Evolutionary conservation across 768 basidiomycete species (phyloP).

Genomic region (Naganishia kalamii): DNA sequence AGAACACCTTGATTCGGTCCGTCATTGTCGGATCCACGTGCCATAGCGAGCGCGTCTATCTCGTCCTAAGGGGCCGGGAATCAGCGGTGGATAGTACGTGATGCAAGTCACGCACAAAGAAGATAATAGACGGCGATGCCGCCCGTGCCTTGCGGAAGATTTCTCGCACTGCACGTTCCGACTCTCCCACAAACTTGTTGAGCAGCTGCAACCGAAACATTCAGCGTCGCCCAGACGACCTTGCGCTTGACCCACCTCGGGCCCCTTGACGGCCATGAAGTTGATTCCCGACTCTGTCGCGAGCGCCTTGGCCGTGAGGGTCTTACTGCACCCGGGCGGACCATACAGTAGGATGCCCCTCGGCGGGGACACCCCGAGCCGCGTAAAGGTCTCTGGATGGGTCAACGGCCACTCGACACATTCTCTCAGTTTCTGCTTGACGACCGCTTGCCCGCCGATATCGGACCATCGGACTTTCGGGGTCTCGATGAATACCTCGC

Average conservation of each 20-base stretch:
- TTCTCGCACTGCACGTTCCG: constrained; percentile 87
- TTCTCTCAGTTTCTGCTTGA: constrained; percentile 81
- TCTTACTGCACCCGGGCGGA: constrained; percentile 96
- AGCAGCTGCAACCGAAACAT: constrained; percentile 57
- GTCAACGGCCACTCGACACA: constrained; percentile 91
- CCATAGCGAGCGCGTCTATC: constrained; percentile 84
- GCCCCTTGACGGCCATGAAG: constrained; percentile 93
- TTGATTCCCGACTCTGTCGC: constrained; percentile 91
- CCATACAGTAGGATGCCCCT: constrained; percentile 88
- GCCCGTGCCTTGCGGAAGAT: constrained; percentile 91
- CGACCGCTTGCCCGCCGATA: constrained; percentile 75
- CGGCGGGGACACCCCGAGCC: constrained; percentile 80
- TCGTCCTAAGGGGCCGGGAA: constrained; percentile 64
- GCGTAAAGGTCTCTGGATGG: constrained; percentile 76
- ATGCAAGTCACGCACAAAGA: constrained; percentile 63
- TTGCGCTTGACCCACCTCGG: constrained; percentile 63
- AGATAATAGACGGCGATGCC: constrained; percentile 89
- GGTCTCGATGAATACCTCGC: constrained; percentile 82
- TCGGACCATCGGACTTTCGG: constrained; percentile 76
- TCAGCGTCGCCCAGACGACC: background rate
- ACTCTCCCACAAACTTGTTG: constrained; percentile 96
- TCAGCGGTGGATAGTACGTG: background rate
- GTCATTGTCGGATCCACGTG: constrained; percentile 56
- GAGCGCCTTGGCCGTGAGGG: constrained; percentile 81
- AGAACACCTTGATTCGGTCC: constrained; percentile 72